Evolutionary conservation across 2,329 filamentous ascomycete species (phyloP), one percentile per base, ranked within the genome.

Genomic region (Bipolaris bicolor): DNA sequence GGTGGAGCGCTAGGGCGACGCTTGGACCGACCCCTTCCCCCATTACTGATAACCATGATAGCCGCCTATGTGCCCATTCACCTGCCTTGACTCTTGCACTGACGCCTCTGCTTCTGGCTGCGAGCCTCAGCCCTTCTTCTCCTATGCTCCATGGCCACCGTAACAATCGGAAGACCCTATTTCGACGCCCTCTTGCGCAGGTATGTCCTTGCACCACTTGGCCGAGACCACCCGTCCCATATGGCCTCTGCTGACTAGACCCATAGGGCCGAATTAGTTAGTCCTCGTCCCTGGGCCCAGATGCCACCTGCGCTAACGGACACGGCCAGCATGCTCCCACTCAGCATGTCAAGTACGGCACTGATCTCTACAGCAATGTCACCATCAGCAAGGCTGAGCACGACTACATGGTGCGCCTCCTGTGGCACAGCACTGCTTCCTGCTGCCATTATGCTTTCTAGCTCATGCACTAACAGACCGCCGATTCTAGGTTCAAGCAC

Each of bases 331-430:
- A 80, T 69, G 76, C 72, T 22, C 75, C 76, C 52, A 71, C 66
- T 43, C 63, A 75, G 51, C 73, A 80, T 53, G 70, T 73, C 51
- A 69, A 72, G 24, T 73, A 74, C 47, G 72, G 78, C 52, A 65
- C 76, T 15, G 63, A 69, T 55, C 51, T 75, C 37, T 70, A 75
- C 22, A 59, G 59, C 54, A 78, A 77, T 60, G 79, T 90, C 45
- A 83, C 80, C 55, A 83, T 91, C 52, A 78, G 83, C 36, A 86
- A 82, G 67, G 72, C 76, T 48, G 87, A 92, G 68, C 86, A 91
- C 75, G 82, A 88, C 48, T 74, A 73, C 47, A 79, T 92, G 58
- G 80, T 87, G 64, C 73, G 81, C 55, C 16, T 2, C 10, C 40
- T 10, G 3, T 34, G 24, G 36, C 26, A n/a, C n/a, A 26, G 15